phyloP scores from a whole-genome alignment of 306 rosid genomes.

The Sophora flavescens region DNA sequence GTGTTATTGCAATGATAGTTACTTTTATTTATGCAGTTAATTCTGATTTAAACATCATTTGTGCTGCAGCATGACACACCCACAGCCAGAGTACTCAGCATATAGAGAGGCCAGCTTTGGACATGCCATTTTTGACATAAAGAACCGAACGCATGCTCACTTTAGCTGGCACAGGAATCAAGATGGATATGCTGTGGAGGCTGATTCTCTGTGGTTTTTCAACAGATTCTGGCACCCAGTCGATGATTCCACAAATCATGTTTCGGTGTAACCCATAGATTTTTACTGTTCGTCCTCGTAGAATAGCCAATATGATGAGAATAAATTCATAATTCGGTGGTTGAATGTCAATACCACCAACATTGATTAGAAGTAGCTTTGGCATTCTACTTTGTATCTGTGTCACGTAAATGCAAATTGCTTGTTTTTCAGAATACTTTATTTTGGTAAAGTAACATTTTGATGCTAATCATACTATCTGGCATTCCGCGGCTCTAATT shows the following conservation, averaged over 20 bases:
- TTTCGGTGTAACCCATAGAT: not conserved
- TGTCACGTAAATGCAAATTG: not conserved
- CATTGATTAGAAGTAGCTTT: not conserved
- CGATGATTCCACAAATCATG: conserved; percentile 59
- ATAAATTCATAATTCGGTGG: conserved; percentile 29
- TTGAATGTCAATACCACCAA: not conserved
- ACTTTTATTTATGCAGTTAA: not conserved
- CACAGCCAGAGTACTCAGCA: conserved; percentile 79
- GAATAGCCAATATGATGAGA: conserved; percentile 22
- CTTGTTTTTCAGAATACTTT: not conserved
- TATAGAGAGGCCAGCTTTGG: conserved; percentile 75
- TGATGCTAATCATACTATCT: no score
- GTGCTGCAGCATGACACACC: conserved; percentile 66
- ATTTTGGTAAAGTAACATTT: no score
- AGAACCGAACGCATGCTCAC: conserved; percentile 73
- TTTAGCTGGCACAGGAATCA: conserved; percentile 70
- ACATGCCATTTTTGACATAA: conserved; percentile 66
- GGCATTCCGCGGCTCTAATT: no score
- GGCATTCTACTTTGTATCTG: conserved; percentile 11
- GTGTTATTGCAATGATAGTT: not conserved
- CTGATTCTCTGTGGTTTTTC: conserved; percentile 67
- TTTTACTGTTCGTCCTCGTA: not conserved
- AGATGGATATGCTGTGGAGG: conserved; percentile 67
- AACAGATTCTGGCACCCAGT: conserved; percentile 61
- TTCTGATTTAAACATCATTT: conserved; percentile 18